Conservation (phyloP, 176 grass and related monocot genomes). For the Aegilops sharonensis region DNA sequence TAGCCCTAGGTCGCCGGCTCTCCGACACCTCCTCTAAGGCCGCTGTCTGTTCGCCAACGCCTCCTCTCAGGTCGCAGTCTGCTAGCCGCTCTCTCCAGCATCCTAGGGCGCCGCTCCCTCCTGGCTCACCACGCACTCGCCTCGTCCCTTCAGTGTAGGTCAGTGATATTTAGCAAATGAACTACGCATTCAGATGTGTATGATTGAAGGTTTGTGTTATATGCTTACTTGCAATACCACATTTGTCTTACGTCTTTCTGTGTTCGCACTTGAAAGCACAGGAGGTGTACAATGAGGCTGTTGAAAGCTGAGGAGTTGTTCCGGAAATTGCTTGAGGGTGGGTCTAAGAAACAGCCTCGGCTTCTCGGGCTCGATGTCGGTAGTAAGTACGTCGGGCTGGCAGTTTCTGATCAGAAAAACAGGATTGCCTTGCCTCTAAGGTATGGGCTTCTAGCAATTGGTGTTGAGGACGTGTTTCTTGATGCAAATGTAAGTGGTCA, state of each 20-base stretch:
- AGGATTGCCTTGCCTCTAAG: slow-evolving; percentile 67
- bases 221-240: background rate
- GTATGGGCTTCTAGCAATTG: slow-evolving; percentile 34
- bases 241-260: background rate
- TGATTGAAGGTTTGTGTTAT: background rate
- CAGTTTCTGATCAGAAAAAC: slow-evolving; percentile 62
- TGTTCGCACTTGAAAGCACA: background rate
- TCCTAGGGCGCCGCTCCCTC: background rate
- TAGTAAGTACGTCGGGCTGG: slow-evolving; percentile 76
- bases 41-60: background rate
- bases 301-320: slow-evolving; percentile 59
- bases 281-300: slow-evolving; percentile 54
- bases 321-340: slow-evolving; percentile 49
- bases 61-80: background rate
- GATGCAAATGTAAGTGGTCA: background rate
- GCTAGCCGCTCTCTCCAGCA: background rate
- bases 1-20: background rate
- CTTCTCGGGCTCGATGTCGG: slow-evolving; percentile 90
- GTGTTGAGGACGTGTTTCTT: background rate
- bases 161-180: slow-evolving; percentile 1
- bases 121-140: background rate
- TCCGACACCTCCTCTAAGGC: no score
- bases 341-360: slow-evolving; percentile 24
- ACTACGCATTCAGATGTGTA: background rate
- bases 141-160: background rate